Conservation (phyloP, 768 basidiomycete genomes). For the Exsudoporus frostii region DNA sequence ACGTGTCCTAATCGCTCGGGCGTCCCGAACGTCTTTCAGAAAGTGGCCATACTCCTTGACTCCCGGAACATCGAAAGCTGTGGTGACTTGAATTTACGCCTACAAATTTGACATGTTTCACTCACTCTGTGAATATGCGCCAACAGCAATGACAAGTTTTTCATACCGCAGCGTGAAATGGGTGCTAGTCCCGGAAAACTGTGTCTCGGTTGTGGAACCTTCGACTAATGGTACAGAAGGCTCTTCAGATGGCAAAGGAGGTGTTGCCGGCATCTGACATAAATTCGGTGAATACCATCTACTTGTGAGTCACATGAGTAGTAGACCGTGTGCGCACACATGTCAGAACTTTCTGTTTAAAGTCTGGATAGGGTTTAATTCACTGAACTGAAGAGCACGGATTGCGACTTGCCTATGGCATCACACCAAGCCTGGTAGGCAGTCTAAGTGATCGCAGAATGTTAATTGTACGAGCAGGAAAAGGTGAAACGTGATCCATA, state of each 20-base stretch:
- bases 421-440: slow-evolving; percentile 79
- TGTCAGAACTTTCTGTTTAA: slow-evolving; percentile 53
- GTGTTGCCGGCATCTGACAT: slow-evolving; percentile 62
- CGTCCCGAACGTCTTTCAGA: slow-evolving; percentile 76
- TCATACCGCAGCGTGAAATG: slow-evolving; percentile 68
- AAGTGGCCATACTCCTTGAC: slow-evolving; percentile 83
- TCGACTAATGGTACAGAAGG: slow-evolving; percentile 12
- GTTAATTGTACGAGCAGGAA: neutral
- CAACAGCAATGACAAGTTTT: slow-evolving; percentile 81
- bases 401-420: slow-evolving; percentile 47
- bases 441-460: slow-evolving; percentile 33
- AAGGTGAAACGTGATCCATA: slow-evolving; percentile 27
- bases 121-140: slow-evolving; percentile 81
- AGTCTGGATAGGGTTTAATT: slow-evolving; percentile 41
- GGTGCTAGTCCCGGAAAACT: slow-evolving; percentile 24
- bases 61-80: slow-evolving; percentile 69
- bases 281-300: neutral
- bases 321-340: slow-evolving; percentile 47
- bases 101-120: slow-evolving; percentile 3
- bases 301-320: neutral
- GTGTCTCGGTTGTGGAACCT: slow-evolving; percentile 15
- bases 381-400: neutral
- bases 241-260: slow-evolving; percentile 35
- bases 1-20: slow-evolving; percentile 63
- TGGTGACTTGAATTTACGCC: neutral